Evolutionary conservation across 2,329 filamentous ascomycete genomes (phyloP).

Genomic region (Colletotrichum salicis): DNA sequence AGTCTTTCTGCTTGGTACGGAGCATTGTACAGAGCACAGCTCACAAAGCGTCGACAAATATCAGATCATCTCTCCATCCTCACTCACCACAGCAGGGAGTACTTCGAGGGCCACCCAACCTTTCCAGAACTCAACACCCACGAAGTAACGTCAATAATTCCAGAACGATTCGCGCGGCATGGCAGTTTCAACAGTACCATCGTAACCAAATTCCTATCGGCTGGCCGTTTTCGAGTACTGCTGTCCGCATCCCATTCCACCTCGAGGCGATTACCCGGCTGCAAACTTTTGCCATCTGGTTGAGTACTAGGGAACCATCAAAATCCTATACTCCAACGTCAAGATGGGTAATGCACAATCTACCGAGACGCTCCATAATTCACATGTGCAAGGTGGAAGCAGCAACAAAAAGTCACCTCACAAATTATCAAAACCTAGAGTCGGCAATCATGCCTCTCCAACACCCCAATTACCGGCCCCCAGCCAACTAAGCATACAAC

Average conservation of each 20-base stretch:
- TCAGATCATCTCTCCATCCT: conserved; percentile 3
- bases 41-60: conserved; percentile 6
- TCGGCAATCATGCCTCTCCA: conserved; percentile 48
- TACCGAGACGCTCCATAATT: conserved; percentile 48
- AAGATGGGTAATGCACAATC: conserved; percentile 65
- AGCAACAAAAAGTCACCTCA: conserved; percentile 50
- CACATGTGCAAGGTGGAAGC: conserved; percentile 37
- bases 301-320: neutral
- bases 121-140: neutral
- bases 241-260: conserved; percentile 1
- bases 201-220: conserved; percentile 15
- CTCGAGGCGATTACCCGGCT: conserved; percentile 5
- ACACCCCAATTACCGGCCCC: conserved; percentile 41
- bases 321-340: conserved; percentile 33
- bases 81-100: neutral
- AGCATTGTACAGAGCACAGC: neutral
- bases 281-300: neutral
- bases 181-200: conserved; percentile 22
- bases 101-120: neutral
- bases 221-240: conserved; percentile 14
- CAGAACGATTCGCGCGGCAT: conserved; percentile 20
- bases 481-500: conserved; percentile 52
- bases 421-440: conserved; percentile 63
- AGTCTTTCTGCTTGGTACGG: neutral
- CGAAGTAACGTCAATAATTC: neutral